Evolutionary conservation across 768 basidiomycete genomes (phyloP).

Genomic region (Tulasnella sp.): DNA sequence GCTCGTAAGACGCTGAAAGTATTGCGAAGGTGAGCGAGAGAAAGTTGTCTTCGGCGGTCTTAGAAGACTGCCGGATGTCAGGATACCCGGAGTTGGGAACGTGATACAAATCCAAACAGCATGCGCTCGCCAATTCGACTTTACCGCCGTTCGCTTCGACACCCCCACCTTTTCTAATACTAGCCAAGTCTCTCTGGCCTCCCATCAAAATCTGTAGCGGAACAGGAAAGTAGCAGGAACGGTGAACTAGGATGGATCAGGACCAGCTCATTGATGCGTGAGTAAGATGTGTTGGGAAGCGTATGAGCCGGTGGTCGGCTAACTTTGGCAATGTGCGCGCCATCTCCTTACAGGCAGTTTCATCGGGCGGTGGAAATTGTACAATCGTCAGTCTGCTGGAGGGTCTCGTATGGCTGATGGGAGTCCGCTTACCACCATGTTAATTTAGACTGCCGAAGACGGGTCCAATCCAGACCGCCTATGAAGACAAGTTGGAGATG

Average conservation of each 20-base stretch:
- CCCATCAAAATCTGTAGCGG: not conserved
- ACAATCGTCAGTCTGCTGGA: constrained; percentile 46
- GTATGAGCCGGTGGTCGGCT: not conserved
- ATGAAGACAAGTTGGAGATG: constrained; percentile 92
- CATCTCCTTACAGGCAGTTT: constrained; percentile 54
- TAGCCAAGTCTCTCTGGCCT: not conserved
- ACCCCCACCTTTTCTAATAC: not conserved
- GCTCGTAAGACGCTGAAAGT: not conserved
- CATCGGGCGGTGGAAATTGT: constrained; percentile 93
- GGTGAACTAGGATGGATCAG: constrained; percentile 15
- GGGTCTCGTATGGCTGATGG: not conserved
- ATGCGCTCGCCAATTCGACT: not conserved
- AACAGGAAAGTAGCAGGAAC: not conserved
- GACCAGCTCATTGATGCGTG: constrained; percentile 23
- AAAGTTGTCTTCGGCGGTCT: not conserved
- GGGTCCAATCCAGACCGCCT: constrained; percentile 91
- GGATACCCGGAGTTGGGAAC: not conserved
- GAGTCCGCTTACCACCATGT: not conserved
- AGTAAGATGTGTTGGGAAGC: constrained; percentile 5
- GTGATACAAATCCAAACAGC: not conserved
- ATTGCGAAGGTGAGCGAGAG: not conserved
- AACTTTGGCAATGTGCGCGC: not conserved
- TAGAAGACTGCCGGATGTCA: not conserved
- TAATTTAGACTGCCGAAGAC: constrained; percentile 70
- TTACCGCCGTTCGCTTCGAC: not conserved